Conservation (phyloP, 164 flowering plant species). For the Santalum album region DNA sequence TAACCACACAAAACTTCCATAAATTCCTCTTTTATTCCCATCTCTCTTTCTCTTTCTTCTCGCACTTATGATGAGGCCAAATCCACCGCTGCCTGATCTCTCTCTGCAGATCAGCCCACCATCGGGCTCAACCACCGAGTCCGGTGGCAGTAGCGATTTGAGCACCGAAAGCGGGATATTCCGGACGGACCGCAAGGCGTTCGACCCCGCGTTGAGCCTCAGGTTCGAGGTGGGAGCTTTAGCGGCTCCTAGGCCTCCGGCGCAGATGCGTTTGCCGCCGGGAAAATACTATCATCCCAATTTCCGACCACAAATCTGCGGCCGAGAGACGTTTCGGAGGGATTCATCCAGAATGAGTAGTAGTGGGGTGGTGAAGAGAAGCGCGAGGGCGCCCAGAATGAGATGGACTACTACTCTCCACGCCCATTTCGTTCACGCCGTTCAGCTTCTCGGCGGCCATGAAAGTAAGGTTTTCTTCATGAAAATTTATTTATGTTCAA, state of each 20-base stretch:
- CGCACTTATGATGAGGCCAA: too few relatives aligned
- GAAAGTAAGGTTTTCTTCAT: slow-evolving; percentile 53
- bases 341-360: slow-evolving; percentile 26
- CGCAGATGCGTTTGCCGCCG: slow-evolving; percentile 7
- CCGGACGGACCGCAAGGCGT: slow-evolving; percentile 11
- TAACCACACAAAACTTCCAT: too few relatives aligned
- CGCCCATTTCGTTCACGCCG: slow-evolving; percentile 91
- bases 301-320: slow-evolving; percentile 39
- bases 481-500: too few relatives aligned
- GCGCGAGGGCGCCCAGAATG: slow-evolving; percentile 89
- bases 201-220: slow-evolving; percentile 43
- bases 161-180: slow-evolving; percentile 52
- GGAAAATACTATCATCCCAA: slow-evolving; percentile 17
- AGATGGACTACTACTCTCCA: slow-evolving; percentile 96
- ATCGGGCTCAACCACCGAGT: slow-evolving; percentile 36
- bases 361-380: slow-evolving; percentile 36
- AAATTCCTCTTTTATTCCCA: background rate
- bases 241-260: slow-evolving; percentile 9
- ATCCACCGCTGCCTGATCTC: slow-evolving; percentile 63
- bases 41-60: background rate
- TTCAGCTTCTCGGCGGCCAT: slow-evolving; percentile 97
- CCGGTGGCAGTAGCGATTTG: slow-evolving; percentile 56
- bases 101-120: slow-evolving; percentile 85
- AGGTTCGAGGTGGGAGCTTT: slow-evolving; percentile 39
- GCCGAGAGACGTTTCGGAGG: slow-evolving; percentile 49